Base-by-base conservation (phyloP, 495 filamentous ascomycete species). In the Acidomyces sp. region DNA sequence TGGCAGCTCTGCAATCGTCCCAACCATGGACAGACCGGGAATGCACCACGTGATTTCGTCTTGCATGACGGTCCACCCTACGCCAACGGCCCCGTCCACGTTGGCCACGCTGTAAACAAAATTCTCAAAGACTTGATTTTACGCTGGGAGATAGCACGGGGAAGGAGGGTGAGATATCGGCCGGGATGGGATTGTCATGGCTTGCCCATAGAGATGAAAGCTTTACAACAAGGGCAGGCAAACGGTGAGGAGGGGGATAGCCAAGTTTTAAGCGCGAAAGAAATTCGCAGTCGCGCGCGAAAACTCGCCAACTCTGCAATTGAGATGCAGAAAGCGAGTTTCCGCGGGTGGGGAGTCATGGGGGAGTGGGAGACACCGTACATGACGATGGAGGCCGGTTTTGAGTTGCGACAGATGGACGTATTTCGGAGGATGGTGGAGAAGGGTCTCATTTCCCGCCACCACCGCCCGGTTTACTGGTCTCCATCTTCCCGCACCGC, bases 111-210 rank as follows among this genome's bases (percentile, higher is more conserved):
- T 20, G 64, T 99, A 38, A 99, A 99, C 61, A 99, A 99, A 58
- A 80, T 96, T 42, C 62, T 93, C 34, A 99, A 99, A 67, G 90
- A 99, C 57, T 81, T 95, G 35, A 78, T 93, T 37, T 70, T 81
- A 50, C 74, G 90, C 27, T 74, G 79, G 48, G 74, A 94, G 59
- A 62, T 96, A 34, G 73, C 78, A 30, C 66, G 74, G 51, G 88
- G 88, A 25, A 78, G 76, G 54, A 66, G 74, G 29, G 73, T 96
- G 23, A 69, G 77, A n/a, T 99, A 88, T 57, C 67, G 88, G 3
- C 90, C 90, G 3, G 92, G 90, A 22, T 99, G 92, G 92, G 90
- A 99, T 59, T 99, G 90, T 52, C 90, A 99, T 65, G 90, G 90
- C 4, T 68, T 99, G 37, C 90, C 90, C 6, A 99, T 99, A 61